Evolutionary conservation across 805 yeast species (phyloP).

Genomic region (Sugiyamaella mastotermitis): DNA sequence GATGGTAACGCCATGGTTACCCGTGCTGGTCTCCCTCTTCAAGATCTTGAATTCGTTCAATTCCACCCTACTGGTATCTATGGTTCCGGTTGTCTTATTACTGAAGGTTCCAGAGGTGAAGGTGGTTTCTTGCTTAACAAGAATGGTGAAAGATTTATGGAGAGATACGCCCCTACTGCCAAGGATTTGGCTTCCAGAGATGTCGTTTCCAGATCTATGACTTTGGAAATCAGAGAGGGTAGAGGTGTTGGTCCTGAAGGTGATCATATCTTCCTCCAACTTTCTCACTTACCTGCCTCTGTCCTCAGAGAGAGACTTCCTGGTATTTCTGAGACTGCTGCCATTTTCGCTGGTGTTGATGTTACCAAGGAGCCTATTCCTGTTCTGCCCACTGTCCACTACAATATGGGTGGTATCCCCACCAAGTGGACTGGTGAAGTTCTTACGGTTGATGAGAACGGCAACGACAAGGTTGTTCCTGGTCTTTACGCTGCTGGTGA

Average conservation of each 20-base stretch:
- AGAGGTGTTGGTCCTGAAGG: constrained; percentile 97
- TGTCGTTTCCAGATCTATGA: constrained; percentile 96
- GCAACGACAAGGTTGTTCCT: constrained; percentile 85
- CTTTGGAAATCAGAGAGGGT: constrained; percentile 97
- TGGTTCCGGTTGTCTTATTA: constrained; percentile 97
- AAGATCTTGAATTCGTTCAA: constrained; percentile 95
- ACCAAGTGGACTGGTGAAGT: constrained; percentile 97
- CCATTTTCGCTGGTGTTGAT: constrained; percentile 98
- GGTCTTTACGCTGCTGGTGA: constrained; percentile 98
- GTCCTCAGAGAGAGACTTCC: constrained; percentile 94
- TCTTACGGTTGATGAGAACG: constrained; percentile 70
- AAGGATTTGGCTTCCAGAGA: constrained; percentile 98
- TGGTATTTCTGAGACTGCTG: constrained; percentile 98
- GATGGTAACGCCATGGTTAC: constrained; percentile 98
- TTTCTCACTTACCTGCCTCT: constrained; percentile 86
- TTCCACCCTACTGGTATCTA: constrained; percentile 99
- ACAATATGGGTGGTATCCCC: constrained; percentile 99
- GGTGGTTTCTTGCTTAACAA: constrained; percentile 96
- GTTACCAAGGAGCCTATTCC: constrained; percentile 99
- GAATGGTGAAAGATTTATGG: constrained; percentile 99
- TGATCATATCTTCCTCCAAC: constrained; percentile 93
- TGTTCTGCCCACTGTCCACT: constrained; percentile 95
- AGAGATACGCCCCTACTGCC: constrained; percentile 97
- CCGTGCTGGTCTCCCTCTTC: constrained; percentile 96
- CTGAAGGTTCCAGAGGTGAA: constrained; percentile 99